Evolutionary conservation across 495 filamentous ascomycete species (phyloP).

Genomic region (Pseudoneurospora amorphoporcata): DNA sequence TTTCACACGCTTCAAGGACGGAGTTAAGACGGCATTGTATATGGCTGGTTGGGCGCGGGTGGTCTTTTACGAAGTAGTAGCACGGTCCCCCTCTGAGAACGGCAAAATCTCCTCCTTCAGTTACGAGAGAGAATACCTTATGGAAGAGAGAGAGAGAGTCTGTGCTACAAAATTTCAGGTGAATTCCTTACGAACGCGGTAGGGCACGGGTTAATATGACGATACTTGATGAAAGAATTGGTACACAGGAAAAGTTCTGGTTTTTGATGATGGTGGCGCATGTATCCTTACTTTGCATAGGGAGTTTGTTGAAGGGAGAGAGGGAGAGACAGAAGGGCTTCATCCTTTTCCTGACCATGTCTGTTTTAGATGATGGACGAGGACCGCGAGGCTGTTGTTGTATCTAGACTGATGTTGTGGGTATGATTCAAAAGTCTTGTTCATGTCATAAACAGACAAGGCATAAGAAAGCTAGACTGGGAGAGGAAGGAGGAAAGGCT

Average conservation of each 20-base stretch:
- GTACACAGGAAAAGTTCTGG: neutral
- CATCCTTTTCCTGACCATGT: neutral
- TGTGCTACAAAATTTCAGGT: neutral
- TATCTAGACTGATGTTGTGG: neutral
- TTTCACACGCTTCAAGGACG: conserved; percentile 1
- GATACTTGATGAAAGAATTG: neutral
- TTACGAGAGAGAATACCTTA: neutral
- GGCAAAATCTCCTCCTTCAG: neutral
- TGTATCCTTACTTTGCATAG: neutral
- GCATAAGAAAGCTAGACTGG: neutral
- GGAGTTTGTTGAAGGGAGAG: neutral
- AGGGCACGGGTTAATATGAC: neutral
- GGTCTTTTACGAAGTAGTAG: neutral
- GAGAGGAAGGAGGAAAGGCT: neutral
- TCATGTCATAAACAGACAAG: neutral
- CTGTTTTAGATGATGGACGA: neutral
- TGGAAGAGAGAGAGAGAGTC: neutral
- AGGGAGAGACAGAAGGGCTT: neutral
- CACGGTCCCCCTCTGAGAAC: neutral
- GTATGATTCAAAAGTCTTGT: neutral
- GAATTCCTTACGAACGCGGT: neutral
- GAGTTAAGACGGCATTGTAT: conserved; percentile 5
- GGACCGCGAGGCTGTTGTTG: neutral
- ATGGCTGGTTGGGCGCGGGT: conserved; percentile 3
- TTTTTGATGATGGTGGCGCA: neutral